These are phyloP conservation scores for Neurospora sp. DNA, from an alignment of 495 filamentous ascomycete species.

Conservation along the genomic window DNA sequence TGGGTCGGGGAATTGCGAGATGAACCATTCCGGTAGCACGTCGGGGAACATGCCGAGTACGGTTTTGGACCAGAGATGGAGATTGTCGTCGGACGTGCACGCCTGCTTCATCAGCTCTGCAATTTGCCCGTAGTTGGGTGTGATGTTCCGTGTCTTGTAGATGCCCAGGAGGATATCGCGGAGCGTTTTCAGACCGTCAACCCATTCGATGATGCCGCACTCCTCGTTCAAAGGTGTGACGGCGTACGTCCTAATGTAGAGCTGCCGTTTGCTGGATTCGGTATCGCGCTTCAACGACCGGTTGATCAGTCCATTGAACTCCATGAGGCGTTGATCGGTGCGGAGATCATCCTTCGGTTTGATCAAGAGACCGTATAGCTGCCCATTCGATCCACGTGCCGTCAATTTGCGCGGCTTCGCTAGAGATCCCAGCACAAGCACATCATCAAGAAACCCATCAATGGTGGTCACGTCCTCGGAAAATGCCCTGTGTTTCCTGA, in stretches of 20 bases:
- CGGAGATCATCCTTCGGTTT: constrained; percentile 97
- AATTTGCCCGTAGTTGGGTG: constrained; percentile 38
- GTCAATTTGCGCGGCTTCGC: constrained; percentile 88
- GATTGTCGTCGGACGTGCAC: constrained; percentile 30
- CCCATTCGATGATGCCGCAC: constrained; percentile 96
- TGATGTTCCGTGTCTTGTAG: constrained; percentile 61
- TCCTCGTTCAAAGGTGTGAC: constrained; percentile 97
- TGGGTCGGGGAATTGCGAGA: constrained; percentile 87
- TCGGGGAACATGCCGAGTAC: constrained; percentile 62
- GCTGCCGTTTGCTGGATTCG: constrained; percentile 70
- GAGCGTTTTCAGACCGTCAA: constrained; percentile 88
- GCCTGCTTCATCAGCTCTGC: constrained; percentile 39
- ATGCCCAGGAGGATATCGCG: constrained; percentile 79
- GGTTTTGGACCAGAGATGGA: constrained; percentile 57
- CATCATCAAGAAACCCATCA: constrained; percentile 66
- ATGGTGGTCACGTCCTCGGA: constrained; percentile 48
- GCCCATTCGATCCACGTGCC: constrained; percentile 79
- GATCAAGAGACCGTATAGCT: constrained; percentile 78
- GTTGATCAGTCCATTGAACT: constrained; percentile 98
- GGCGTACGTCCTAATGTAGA: constrained; percentile 90
- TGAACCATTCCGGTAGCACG: constrained; percentile 88
- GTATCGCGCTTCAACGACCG: constrained; percentile 82
- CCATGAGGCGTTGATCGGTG: constrained; percentile 96
- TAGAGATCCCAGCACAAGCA: constrained; percentile 79
- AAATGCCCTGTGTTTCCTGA: constrained; percentile 74